These are phyloP conservation scores for Naganishia vaughanmartiniae DNA, from an alignment of 768 basidiomycete genomes.

Conservation along the genomic window DNA sequence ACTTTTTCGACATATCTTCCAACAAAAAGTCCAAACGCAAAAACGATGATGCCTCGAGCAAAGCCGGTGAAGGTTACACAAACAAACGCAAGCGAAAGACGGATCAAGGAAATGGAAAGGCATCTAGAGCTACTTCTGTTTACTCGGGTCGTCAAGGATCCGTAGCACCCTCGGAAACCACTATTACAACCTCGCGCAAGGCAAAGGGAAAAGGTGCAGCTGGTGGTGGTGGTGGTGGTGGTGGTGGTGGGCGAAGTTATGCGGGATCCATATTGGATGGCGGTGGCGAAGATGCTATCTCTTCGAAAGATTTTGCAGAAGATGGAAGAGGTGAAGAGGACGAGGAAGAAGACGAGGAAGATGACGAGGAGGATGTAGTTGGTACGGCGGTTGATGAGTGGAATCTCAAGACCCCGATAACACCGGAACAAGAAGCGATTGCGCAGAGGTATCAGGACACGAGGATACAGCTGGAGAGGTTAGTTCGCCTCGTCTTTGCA, in stretches of 20 bases:
- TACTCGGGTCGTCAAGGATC: slow-evolving; percentile 18
- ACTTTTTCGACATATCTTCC: slow-evolving; percentile 4
- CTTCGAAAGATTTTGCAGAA: slow-evolving; percentile 10
- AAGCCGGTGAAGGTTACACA: slow-evolving; percentile 6
- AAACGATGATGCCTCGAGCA: slow-evolving; percentile 9
- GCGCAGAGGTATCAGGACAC: slow-evolving; percentile 21
- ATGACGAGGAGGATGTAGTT: slow-evolving; percentile 10
- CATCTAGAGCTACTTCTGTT: slow-evolving; percentile 8
- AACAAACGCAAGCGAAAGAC: slow-evolving; percentile 2
- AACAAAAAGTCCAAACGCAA: slow-evolving; percentile 21
- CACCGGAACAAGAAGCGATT: slow-evolving; percentile 21
- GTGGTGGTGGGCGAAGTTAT: slow-evolving; percentile 6
- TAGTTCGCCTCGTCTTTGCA: background rate
- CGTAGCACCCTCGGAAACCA: slow-evolving; percentile 3
- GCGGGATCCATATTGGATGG: slow-evolving; percentile 9
- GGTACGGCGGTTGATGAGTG: slow-evolving; percentile 10
- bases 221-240: background rate
- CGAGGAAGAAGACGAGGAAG: slow-evolving; percentile 15
- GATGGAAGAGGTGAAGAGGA: slow-evolving; percentile 11
- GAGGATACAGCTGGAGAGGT: slow-evolving; percentile 17
- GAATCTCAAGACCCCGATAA: slow-evolving; percentile 16
- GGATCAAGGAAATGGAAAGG: background rate
- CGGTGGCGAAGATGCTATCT: slow-evolving; percentile 2
- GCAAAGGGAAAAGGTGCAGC: background rate
- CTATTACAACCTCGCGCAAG: slow-evolving; percentile 3